Percentiles rank a stretch among this genome's conserved stretches.
These are phyloP conservation scores for Sclerotinia sclerotiorum DNA, from an alignment of 2,329 filamentous ascomycete genomes.

Conservation along the genomic window DNA sequence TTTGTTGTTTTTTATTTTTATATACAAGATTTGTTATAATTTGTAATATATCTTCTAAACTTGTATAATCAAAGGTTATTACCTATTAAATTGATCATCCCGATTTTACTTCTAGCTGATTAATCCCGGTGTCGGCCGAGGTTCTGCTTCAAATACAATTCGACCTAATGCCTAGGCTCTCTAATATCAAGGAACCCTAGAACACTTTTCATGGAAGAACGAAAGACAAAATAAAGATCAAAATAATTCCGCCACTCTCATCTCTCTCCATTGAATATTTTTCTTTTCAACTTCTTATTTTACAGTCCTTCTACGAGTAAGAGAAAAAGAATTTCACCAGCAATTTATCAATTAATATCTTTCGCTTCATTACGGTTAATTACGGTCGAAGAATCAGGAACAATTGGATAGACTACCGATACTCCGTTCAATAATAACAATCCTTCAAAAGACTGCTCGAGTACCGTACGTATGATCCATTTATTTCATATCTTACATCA, in stretches of 20 bases:
- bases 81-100: background rate
- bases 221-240: background rate
- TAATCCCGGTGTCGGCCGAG: conserved; percentile 12
- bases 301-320: background rate
- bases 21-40: no score
- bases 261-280: background rate
- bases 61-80: no score
- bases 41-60: no score
- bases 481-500: conserved; percentile 6
- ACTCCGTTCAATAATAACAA: background rate
- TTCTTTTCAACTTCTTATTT: background rate
- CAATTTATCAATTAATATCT: background rate
- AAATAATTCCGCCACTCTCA: background rate
- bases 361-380: no score
- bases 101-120: background rate
- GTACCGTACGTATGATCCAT: background rate
- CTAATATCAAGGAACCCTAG: background rate
- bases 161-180: no score
- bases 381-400: background rate
- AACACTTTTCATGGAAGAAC: background rate
- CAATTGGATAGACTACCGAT: no score
- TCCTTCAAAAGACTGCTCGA: background rate
- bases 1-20: background rate
- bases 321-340: background rate
- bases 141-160: background rate